These are phyloP conservation scores for Sarocladiaceae sp. DNA, from an alignment of 2,329 filamentous ascomycete genomes.

Conservation along the genomic window DNA sequence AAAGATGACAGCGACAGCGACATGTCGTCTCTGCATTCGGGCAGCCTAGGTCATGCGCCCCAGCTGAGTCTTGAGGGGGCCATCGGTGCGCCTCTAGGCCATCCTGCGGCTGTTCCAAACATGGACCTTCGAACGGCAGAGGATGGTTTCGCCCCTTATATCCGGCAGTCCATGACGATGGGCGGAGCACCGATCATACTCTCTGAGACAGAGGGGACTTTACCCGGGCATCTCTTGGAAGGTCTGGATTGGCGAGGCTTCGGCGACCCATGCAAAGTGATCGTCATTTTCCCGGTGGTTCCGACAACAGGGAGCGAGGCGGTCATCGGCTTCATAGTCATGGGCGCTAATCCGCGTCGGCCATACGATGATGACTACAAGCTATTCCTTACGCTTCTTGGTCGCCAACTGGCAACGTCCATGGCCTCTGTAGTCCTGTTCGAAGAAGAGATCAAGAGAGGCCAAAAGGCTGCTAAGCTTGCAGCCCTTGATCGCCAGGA, in stretches of 20 bases:
- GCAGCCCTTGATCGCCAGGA: constrained; percentile 73
- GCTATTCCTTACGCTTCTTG: constrained; percentile 68
- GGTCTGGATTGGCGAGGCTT: constrained; percentile 66
- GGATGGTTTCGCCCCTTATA: constrained; percentile 69
- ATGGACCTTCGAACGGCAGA: constrained; percentile 65
- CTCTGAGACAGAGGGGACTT: constrained; percentile 57
- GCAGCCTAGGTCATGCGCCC: constrained; percentile 54
- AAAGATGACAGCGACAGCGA: constrained; percentile 67
- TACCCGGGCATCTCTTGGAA: constrained; percentile 58
- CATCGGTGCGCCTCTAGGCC: constrained; percentile 59
- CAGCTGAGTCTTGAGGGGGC: constrained; percentile 65
- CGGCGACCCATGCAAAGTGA: constrained; percentile 60
- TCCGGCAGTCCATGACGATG: constrained; percentile 66
- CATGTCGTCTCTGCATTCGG: constrained; percentile 63
- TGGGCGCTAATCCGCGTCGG: constrained; percentile 71
- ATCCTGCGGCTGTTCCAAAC: constrained; percentile 51
- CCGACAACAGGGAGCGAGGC: constrained; percentile 65
- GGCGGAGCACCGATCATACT: constrained; percentile 61
- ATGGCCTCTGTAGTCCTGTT: constrained; percentile 77
- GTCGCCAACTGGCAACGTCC: constrained; percentile 70
- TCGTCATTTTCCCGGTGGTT: constrained; percentile 73
- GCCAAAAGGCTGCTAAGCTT: constrained; percentile 65
- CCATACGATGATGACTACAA: constrained; percentile 78
- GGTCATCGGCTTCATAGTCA: constrained; percentile 70
- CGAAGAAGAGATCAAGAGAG: constrained; percentile 73